Evolutionary conservation across 306 rosid genomes (phyloP), one percentile per base, ranked within the genome.

Genomic region (Astragalus glycyphyllos): DNA sequence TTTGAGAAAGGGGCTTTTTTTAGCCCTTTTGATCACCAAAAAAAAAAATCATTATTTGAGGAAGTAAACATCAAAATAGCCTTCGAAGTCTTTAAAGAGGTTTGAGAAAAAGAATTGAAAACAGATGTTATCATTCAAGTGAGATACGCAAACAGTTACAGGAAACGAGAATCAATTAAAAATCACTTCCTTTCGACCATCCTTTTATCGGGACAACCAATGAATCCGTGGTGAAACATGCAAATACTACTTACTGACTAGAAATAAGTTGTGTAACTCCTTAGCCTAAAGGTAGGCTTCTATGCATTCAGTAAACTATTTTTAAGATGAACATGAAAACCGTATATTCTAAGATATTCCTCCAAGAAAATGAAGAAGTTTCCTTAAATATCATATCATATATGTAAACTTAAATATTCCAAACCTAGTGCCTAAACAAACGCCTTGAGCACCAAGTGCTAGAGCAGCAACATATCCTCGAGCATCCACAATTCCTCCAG

Each of bases 401-500:
- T 58, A 14, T 3, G 13, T 42, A 46, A 55, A 44, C 35, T 9
- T 37, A 73, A 45, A 32, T 32, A 46, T 58, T 58, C 45, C 23
- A 50, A 49, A 92, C 98, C 96, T 90, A 1, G 98, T 90, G 65
- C 97, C 98, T 9, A 86, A 69, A 80, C 91, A 83, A 40, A 90
- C 53, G 14, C 91, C 98, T 56, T 71, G 83, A 68, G 98, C 96
- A 50, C 98, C 98, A 61, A 92, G 92, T 69, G 98, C 98, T 68
- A 92, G 56, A 14, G 92, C 92, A 65, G 97, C 98, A 62, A 86
- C 98, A 86, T 90, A 92, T 34, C 96, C 96, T 6, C 91, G 83
- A 1, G 81, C 86, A 79, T 90, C 96, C 11, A 77, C 92, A 57
- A 92, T 92, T 51, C 87, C 91, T 11, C 98, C 96, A 0, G 98